Percentiles rank a stretch among this genome's conserved stretches.
Evolutionary conservation across 176 grass and related monocot species (phyloP).

Genomic region (Aegilops sharonensis): DNA sequence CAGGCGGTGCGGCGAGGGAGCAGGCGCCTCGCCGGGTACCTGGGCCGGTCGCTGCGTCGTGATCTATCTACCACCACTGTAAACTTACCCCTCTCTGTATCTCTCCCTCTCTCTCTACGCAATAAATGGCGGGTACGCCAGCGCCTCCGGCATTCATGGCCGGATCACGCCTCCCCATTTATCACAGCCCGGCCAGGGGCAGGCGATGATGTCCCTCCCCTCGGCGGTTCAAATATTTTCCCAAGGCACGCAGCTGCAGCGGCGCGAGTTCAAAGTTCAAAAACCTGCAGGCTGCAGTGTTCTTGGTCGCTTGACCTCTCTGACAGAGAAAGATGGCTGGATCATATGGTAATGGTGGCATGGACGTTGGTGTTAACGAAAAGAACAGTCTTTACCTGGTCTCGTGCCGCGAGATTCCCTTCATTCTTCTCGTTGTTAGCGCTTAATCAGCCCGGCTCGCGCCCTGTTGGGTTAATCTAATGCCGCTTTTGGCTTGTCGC

Average conservation of each 20-base stretch:
- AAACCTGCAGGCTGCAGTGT: not conserved
- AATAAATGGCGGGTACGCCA: not conserved
- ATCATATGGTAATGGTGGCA: slow-evolving; percentile 10
- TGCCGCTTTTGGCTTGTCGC: not conserved
- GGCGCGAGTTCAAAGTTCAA: slow-evolving; percentile 29
- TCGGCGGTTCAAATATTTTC: not conserved
- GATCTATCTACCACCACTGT: not conserved
- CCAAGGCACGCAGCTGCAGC: not conserved
- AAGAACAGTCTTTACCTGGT: slow-evolving; percentile 27
- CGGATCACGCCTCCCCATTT: slow-evolving; percentile 40
- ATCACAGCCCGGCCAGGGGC: slow-evolving; percentile 17
- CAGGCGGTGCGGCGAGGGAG: slow-evolving; percentile 28
- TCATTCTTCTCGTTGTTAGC: slow-evolving; percentile 50
- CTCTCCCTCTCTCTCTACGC: not conserved
- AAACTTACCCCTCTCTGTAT: not conserved
- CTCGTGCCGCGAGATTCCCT: slow-evolving; percentile 40
- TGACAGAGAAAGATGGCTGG: slow-evolving; percentile 23
- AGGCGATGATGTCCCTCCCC: not conserved
- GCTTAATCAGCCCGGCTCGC: not conserved
- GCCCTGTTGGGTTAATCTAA: slow-evolving; percentile 12
- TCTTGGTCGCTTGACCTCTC: slow-evolving; percentile 10
- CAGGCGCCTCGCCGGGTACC: not conserved
- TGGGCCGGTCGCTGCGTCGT: slow-evolving; percentile 5
- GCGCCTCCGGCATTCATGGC: slow-evolving; percentile 37
- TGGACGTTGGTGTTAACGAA: slow-evolving; percentile 15